Base-by-base conservation (phyloP, 768 basidiomycete species). In the Tylopilus vinaceipallidus region DNA sequence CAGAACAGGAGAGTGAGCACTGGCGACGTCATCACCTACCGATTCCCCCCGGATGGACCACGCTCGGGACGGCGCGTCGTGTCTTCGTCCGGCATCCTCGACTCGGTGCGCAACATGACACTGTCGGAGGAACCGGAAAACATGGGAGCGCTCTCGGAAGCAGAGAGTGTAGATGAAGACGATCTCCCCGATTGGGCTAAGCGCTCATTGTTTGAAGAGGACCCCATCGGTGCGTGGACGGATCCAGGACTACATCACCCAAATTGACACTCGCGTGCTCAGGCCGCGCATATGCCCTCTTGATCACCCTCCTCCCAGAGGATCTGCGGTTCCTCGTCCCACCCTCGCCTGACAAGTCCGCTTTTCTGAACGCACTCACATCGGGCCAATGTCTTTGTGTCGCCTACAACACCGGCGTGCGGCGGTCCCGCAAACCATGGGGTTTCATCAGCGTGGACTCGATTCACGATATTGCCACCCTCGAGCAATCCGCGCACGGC, bases 391-490 rank as follows among this genome's bases (percentile, higher is more conserved):
- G 91, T 9, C 77, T 95, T 12, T 95, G 92, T 58, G 64, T 75
- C 2, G 84, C 88, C 0, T 93, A 92, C 71, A 95, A 95, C 65
- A 67, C 78, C 11, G 86, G 82, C 24, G 86, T 95, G 0, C 81
- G 93, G 22, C 80, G 82, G 50, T 92, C 90, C 8, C 81, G 81
- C 40, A 82, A 86, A 55, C 89, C 90, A 0, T 95, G 91, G 91
- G 93, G 92, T 0, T 95, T 85, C 67, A 86, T 95, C 49, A 87
- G 78, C 52, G 69, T 76, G 37, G 82, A 86, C 49, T 80, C 82
- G 2, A 82, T 95, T 16, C 93, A 95, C 59, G 89, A 91, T 59
- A 83, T 95, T 39, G 66, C 83, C 17, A 73, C 78, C 3, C 77
- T 91, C 14, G 88, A 90, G 62, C 71, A 69, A 46, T 74, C 76